Conservation (phyloP, 2,329 filamentous ascomycete genomes). For the Talaromyces sp. region DNA sequence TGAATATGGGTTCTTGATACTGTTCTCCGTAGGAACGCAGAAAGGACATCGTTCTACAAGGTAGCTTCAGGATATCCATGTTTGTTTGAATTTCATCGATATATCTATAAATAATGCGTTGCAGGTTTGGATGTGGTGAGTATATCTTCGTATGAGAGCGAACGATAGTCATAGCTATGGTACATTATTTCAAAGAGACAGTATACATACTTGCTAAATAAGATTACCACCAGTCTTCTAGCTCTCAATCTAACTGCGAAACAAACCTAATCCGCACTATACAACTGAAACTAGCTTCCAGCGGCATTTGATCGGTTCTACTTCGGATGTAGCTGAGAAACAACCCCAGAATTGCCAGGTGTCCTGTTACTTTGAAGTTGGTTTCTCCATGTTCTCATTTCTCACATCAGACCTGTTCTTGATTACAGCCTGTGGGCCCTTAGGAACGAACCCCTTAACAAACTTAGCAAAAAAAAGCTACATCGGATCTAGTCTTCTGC, state of each 20-base stretch:
- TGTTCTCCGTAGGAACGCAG: too few relatives aligned
- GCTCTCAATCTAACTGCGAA: not conserved
- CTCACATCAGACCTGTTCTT: not conserved
- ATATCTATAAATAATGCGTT: too few relatives aligned
- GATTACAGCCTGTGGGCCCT: not conserved
- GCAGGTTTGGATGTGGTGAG: too few relatives aligned
- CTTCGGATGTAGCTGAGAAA: not conserved
- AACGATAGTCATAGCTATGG: too few relatives aligned
- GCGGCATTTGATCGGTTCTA: not conserved
- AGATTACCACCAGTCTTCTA: not conserved
- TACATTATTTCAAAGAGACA: too few relatives aligned
- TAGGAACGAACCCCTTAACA: not conserved
- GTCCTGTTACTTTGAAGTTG: not conserved
- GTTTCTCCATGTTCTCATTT: not conserved
- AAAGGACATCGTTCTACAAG: too few relatives aligned
- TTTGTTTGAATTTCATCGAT: too few relatives aligned
- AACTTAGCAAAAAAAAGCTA: not conserved
- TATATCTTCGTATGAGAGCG: too few relatives aligned
- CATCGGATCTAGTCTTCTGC: not conserved
- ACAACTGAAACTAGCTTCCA: not conserved
- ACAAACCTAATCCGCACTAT: not conserved
- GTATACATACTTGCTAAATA: too few relatives aligned
- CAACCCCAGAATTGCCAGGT: not conserved
- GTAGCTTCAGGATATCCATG: too few relatives aligned
- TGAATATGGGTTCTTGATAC: too few relatives aligned